These are phyloP conservation scores for Apiotrichum montevideense DNA, from an alignment of 1,284 basidiomycete species.

Conservation along the genomic window DNA sequence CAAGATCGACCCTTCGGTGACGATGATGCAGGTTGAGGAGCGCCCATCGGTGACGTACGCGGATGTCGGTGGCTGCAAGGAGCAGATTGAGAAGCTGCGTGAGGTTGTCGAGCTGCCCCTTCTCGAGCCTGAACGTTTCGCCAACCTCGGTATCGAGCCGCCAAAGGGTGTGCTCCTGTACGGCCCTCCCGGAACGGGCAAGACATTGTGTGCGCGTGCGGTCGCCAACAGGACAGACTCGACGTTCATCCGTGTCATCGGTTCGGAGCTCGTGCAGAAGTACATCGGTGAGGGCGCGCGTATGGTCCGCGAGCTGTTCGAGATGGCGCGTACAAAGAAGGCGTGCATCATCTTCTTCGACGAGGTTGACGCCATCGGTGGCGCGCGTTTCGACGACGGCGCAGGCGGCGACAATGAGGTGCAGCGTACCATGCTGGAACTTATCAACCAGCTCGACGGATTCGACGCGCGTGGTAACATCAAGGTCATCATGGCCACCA, in stretches of 20 bases:
- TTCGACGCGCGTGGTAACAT: constrained; percentile 99
- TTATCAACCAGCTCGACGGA: constrained; percentile 98
- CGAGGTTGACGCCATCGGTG: constrained; percentile 84
- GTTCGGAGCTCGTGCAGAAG: constrained; percentile 97
- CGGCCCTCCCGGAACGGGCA: constrained; percentile 94
- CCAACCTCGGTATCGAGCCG: constrained; percentile 96
- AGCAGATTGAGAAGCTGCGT: constrained; percentile 97
- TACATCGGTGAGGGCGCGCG: constrained; percentile 98
- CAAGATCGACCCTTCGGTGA: constrained; percentile 98
- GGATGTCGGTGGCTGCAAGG: constrained; percentile 97
- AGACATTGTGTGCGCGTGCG: constrained; percentile 95
- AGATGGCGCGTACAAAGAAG: constrained; percentile 98
- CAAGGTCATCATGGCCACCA: constrained; percentile 99
- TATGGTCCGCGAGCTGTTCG: constrained; percentile 98
- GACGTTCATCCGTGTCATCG: constrained; percentile 93
- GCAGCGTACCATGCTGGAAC: constrained; percentile 98
- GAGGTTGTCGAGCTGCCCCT: constrained; percentile 99
- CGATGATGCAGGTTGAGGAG: constrained; percentile 99
- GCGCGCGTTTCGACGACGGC: constrained; percentile 97
- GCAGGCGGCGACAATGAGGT: constrained; percentile 99
- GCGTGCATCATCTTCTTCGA: constrained; percentile 99
- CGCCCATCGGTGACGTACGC: constrained; percentile 98
- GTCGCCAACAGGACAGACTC: constrained; percentile 99
- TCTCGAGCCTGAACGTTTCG: constrained; percentile 94
- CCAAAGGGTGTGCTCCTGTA: constrained; percentile 97